Percentiles rank a stretch among this genome's conserved stretches.
Evolutionary conservation across 164 flowering plant species (phyloP).

Genomic region (Liquidambar formosana): DNA sequence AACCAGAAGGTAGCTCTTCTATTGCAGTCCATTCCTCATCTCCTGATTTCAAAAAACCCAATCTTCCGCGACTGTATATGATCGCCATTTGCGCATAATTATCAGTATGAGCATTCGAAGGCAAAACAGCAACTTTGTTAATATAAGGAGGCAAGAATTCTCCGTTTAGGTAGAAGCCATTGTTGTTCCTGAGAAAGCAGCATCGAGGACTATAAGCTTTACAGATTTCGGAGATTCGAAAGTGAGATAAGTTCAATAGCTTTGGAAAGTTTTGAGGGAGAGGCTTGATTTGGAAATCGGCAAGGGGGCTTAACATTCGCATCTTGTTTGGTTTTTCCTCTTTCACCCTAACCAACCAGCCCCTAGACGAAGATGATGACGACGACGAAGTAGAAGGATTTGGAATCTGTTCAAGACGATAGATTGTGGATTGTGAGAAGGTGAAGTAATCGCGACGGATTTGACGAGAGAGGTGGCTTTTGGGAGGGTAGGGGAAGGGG

Average conservation of each 20-base stretch:
- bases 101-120: background rate
- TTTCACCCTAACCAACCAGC: slow-evolving; percentile 11
- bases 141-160: background rate
- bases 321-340: background rate
- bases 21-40: slow-evolving; percentile 5
- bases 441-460: background rate
- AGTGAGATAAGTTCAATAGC: background rate
- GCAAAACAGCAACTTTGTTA: background rate
- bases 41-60: slow-evolving; percentile 12
- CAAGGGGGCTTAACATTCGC: slow-evolving; percentile 6
- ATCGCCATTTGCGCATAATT: background rate
- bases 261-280: background rate
- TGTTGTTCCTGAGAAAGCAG: too few relatives aligned
- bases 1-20: background rate
- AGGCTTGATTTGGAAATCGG: background rate
- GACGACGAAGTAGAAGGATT: too few relatives aligned
- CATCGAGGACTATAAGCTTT: too few relatives aligned
- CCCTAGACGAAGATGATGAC: background rate
- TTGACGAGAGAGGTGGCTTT: background rate
- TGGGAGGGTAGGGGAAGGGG: background rate
- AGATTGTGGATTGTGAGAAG: slow-evolving; percentile 8
- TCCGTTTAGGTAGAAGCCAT: too few relatives aligned
- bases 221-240: slow-evolving; percentile 1
- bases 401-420: too few relatives aligned
- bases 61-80: slow-evolving; percentile 3